Conservation (phyloP, 768 basidiomycete species). For the Rhizopogon salebrosus region DNA sequence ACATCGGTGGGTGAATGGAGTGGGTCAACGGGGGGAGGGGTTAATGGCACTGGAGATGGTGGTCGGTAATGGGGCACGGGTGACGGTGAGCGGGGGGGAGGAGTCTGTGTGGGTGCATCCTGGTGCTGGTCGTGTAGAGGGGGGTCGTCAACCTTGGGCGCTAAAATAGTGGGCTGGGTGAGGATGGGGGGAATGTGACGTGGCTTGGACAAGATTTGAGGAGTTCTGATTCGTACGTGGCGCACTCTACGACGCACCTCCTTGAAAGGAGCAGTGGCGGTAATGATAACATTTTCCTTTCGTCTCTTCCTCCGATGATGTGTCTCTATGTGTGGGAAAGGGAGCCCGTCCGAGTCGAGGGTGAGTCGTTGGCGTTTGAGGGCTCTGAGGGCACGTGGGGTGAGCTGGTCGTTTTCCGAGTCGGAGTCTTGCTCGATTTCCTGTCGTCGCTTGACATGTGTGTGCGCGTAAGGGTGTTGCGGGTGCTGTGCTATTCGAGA, state of each 20-base stretch:
- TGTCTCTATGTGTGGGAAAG: constrained; percentile 6
- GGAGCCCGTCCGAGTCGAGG: constrained; percentile 24
- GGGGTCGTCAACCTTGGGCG: constrained; percentile 3
- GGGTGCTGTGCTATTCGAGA: constrained; percentile 2
- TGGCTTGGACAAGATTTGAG: constrained; percentile 2
- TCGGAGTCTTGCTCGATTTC: constrained; percentile 4
- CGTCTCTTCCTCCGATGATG: constrained; percentile 13
- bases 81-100: constrained; percentile 1
- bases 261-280: neutral
- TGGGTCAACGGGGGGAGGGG: neutral
- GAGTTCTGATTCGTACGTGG: neutral
- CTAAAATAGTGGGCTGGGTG: constrained; percentile 4
- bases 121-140: too few relatives aligned
- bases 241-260: constrained; percentile 5
- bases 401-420: constrained; percentile 27
- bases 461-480: neutral
- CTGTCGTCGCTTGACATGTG: neutral
- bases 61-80: neutral
- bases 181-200: neutral
- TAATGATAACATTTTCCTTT: constrained; percentile 12
- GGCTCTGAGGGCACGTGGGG: constrained; percentile 28
- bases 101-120: neutral
- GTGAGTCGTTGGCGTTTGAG: constrained; percentile 29
- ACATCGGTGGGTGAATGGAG: neutral
- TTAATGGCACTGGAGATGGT: neutral